These are phyloP conservation scores for Ascomycota sp. DNA, from an alignment of 2,329 filamentous ascomycete species.

Conservation along the genomic window DNA sequence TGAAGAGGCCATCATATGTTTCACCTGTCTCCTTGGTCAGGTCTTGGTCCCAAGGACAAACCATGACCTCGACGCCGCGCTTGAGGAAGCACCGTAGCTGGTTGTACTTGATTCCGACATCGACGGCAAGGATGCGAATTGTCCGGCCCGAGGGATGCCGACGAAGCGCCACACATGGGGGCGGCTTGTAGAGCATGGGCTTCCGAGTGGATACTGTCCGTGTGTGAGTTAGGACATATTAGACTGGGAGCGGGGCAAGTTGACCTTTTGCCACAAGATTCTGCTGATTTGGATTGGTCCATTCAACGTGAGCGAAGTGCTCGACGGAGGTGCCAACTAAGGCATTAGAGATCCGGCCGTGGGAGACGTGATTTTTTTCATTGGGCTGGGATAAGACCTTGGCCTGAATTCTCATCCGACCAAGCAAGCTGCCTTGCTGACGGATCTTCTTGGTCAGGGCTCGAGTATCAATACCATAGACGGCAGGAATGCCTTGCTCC, in stretches of 20 bases:
- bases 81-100: slow-evolving; percentile 82
- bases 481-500: slow-evolving; percentile 79
- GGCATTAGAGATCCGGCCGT: slow-evolving; percentile 17
- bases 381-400: slow-evolving; percentile 11
- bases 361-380: slow-evolving; percentile 16
- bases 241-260: slow-evolving; percentile 11
- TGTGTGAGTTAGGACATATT: slow-evolving; percentile 1
- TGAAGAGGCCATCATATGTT: slow-evolving; percentile 87
- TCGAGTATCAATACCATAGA: slow-evolving; percentile 86
- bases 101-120: slow-evolving; percentile 97
- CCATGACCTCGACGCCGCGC: slow-evolving; percentile 78
- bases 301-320: slow-evolving; percentile 59
- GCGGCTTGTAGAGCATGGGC: slow-evolving; percentile 68
- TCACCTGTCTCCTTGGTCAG: slow-evolving; percentile 54
- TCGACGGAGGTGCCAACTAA: slow-evolving; percentile 9
- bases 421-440: slow-evolving; percentile 87
- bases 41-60: slow-evolving; percentile 91
- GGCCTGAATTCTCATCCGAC: slow-evolving; percentile 57
- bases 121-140: slow-evolving; percentile 73
- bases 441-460: slow-evolving; percentile 85
- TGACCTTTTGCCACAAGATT: slow-evolving; percentile 91
- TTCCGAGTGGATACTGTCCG: slow-evolving; percentile 63
- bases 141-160: slow-evolving; percentile 74
- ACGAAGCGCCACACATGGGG: slow-evolving; percentile 44
- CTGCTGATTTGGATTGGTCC: slow-evolving; percentile 76